phyloP scores from a whole-genome alignment of 2,329 filamentous ascomycete species.

The Colletotrichum lindemuthianum region DNA sequence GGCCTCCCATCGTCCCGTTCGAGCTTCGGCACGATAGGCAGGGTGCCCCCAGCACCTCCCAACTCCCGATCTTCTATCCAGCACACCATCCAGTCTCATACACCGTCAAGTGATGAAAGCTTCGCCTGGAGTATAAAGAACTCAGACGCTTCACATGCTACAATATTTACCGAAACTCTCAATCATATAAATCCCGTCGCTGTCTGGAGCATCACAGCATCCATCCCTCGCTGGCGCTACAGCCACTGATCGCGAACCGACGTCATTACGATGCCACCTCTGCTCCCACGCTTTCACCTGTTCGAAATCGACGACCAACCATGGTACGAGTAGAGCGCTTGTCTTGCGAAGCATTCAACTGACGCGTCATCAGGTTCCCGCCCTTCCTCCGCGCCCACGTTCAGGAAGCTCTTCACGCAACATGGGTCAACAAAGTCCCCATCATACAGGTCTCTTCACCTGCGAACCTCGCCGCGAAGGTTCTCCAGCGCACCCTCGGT shows the following conservation, averaged over 20 bases:
- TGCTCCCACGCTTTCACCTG: conserved; percentile 69
- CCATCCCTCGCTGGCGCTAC: background rate
- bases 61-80: too few species aligned
- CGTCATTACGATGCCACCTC: conserved; percentile 54
- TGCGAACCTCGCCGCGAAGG: conserved; percentile 67
- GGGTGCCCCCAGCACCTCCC: background rate
- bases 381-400: conserved; percentile 70
- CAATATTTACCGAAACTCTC: background rate
- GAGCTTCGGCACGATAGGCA: conserved; percentile 9
- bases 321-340: conserved; percentile 63
- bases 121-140: too few species aligned
- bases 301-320: conserved; percentile 75
- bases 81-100: too few species aligned
- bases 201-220: too few species aligned
- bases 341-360: conserved; percentile 24
- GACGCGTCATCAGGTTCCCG: conserved; percentile 65
- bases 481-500: conserved; percentile 63
- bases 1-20: background rate
- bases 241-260: background rate
- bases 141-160: conserved; percentile 15
- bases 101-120: too few species aligned
- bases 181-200: too few species aligned
- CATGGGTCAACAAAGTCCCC: conserved; percentile 71
- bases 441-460: conserved; percentile 66
- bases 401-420: conserved; percentile 71